Evolutionary conservation across 2,329 filamentous ascomycete species (phyloP), one percentile per base, ranked within the genome.

Genomic region (Pseudocercospora eumusae): DNA sequence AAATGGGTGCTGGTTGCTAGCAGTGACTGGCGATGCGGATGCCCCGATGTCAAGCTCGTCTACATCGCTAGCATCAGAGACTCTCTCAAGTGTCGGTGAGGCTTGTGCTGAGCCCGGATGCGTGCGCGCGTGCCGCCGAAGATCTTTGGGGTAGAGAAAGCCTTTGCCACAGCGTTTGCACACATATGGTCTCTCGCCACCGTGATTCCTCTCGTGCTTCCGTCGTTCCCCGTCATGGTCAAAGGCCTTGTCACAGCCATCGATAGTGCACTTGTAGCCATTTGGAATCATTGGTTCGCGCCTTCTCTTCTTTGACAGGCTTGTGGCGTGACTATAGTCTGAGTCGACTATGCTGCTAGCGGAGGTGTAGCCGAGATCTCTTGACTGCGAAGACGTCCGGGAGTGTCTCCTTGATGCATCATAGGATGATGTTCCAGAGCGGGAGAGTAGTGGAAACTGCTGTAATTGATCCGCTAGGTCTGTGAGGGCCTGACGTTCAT

Each of bases 281-380:
- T 33, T 52, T 23, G 54, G 61, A n/a, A 59, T 59, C 31, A 59
- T 63, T 2, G 61, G 61, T 23, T 56, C 61, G 40, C 61, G 40
- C 31, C 53, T 55, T 8, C 61, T 44, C 57, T 63, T 63, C 31
- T 63, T 63, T 23, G 61, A 59, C 18, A 44, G 33, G 33, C 36
- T 63, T 1, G 61, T 63, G 2, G 50, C 57, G n/a, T 56, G 36
- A 23, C 56, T 59, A 25, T 63, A 63, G n/a, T 63, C 61, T 7
- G 61, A 63, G 33, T 63, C 61, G 15, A 63, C 57, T 52, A 53
- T 44, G 25, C 61, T 63, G 33, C 61, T 63, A 23, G 61, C 61
- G n/a, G 61, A 63, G 44, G 59, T 57, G 18, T 63, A 63, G 50
- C 61, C 61, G 4, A 56, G 31, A 27, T 63, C 61, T 11, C 61